phyloP scores from a whole-genome alignment of 495 filamentous ascomycete genomes.

The Podospora bellae-mahoneyi region DNA sequence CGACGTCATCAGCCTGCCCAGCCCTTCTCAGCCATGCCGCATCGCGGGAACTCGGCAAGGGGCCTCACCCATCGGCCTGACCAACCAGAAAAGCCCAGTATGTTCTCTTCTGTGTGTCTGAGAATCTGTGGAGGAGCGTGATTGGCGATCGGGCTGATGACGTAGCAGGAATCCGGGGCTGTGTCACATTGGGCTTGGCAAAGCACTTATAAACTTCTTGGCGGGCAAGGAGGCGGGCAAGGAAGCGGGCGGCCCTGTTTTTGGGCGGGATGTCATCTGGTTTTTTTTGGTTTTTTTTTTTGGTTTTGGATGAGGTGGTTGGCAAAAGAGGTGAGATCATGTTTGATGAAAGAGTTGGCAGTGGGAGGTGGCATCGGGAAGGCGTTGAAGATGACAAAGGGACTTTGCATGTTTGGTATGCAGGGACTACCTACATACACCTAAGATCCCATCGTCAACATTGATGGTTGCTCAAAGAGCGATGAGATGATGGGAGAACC shows the following conservation, averaged over 20 bases:
- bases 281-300: neutral
- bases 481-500: too few relatives aligned
- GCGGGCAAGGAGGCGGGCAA: neutral
- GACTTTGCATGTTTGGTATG: too few relatives aligned
- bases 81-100: neutral
- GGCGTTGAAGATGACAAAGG: too few relatives aligned
- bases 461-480: too few relatives aligned
- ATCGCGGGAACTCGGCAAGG: neutral
- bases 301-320: neutral
- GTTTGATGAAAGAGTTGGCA: too few relatives aligned
- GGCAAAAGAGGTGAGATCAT: too few relatives aligned
- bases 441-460: too few relatives aligned
- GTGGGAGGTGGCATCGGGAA: too few relatives aligned
- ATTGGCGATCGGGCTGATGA: neutral
- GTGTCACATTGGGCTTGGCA: slow-evolving; percentile 9
- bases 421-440: too few relatives aligned
- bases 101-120: neutral
- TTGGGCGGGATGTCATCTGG: neutral
- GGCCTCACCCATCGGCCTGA: neutral
- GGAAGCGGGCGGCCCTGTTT: neutral
- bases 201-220: neutral
- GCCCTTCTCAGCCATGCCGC: neutral
- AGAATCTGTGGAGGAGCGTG: neutral
- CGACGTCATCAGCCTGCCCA: neutral
- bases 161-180: neutral